phyloP scores from a whole-genome alignment of 768 basidiomycete species.

The Trametes cinnabarina region DNA sequence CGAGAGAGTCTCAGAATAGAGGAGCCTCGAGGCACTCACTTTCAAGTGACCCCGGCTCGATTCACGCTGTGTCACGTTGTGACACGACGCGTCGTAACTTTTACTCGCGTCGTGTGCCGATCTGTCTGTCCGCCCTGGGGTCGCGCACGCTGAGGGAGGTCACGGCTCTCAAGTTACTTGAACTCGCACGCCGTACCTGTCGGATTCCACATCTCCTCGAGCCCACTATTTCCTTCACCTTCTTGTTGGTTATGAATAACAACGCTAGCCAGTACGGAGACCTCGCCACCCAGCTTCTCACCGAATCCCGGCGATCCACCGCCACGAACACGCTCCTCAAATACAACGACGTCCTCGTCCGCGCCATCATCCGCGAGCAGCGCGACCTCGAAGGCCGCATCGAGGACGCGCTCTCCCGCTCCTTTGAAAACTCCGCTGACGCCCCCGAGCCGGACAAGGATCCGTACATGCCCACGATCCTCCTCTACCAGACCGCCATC shows the following conservation, averaged over 20 bases:
- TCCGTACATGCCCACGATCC: conserved; percentile 53
- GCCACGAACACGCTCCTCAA: conserved; percentile 82
- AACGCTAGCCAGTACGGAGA: conserved; percentile 75
- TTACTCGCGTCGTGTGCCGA: too few species aligned
- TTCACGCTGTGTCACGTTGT: too few species aligned
- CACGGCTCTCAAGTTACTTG: too few species aligned
- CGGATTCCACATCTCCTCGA: too few species aligned
- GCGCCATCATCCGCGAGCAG: conserved; percentile 85
- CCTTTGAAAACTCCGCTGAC: conserved; percentile 21
- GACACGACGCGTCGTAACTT: too few species aligned
- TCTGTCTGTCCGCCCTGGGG: too few species aligned
- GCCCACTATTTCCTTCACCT: background rate
- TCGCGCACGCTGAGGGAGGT: too few species aligned
- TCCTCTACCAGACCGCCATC: conserved; percentile 87
- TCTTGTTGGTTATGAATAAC: conserved; percentile 9
- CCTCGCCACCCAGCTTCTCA: conserved; percentile 82
- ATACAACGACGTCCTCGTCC: conserved; percentile 88
- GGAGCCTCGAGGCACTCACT: too few species aligned
- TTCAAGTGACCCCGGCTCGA: too few species aligned
- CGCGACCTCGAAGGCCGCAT: conserved; percentile 73
- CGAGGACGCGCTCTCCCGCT: conserved; percentile 34
- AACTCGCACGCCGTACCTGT: too few species aligned
- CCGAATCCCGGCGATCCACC: conserved; percentile 83
- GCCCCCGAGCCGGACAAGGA: conserved; percentile 30
- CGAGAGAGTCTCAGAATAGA: too few species aligned